Evolutionary conservation across 1,139 yeast species (phyloP).

Genomic region (Blastobotrys capitulatus): DNA sequence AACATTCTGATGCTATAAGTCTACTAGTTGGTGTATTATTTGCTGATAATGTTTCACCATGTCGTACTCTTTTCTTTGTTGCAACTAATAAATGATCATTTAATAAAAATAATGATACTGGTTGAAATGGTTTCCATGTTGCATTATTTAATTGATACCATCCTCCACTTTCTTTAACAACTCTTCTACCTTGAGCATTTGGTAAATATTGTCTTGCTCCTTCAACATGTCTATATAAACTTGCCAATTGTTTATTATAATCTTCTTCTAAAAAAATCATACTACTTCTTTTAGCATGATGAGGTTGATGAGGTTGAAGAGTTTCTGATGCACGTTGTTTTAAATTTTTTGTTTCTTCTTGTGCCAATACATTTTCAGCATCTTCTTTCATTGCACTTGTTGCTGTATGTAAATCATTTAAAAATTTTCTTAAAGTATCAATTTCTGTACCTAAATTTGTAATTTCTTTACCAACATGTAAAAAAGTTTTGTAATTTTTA

Average conservation of each 20-base stretch:
- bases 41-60: conserved; percentile 21
- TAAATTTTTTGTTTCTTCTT: conserved; percentile 18
- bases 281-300: conserved; percentile 54
- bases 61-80: conserved; percentile 45
- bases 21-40: conserved; percentile 13
- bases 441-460: conserved; percentile 60
- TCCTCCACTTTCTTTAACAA: conserved; percentile 70
- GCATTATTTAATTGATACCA: conserved; percentile 89
- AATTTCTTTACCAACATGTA: conserved; percentile 62
- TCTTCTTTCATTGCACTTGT: conserved; percentile 62
- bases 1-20: conserved; percentile 71
- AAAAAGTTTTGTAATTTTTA: conserved; percentile 66
- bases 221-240: conserved; percentile 76
- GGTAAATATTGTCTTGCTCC: conserved; percentile 83
- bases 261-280: conserved; percentile 67
- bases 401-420: conserved; percentile 58
- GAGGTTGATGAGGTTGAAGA: no score
- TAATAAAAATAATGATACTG: conserved; percentile 68
- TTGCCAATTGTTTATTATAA: conserved; percentile 73
- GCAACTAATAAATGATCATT: conserved; percentile 79
- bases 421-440: conserved; percentile 52
- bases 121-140: conserved; percentile 75
- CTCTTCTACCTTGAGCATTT: conserved; percentile 74
- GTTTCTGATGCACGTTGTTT: no score
- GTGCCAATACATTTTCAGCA: conserved; percentile 44